Evolutionary conservation across 768 basidiomycete genomes (phyloP), one percentile per base, ranked within the genome.

Genomic region (Trametes coccinea): DNA sequence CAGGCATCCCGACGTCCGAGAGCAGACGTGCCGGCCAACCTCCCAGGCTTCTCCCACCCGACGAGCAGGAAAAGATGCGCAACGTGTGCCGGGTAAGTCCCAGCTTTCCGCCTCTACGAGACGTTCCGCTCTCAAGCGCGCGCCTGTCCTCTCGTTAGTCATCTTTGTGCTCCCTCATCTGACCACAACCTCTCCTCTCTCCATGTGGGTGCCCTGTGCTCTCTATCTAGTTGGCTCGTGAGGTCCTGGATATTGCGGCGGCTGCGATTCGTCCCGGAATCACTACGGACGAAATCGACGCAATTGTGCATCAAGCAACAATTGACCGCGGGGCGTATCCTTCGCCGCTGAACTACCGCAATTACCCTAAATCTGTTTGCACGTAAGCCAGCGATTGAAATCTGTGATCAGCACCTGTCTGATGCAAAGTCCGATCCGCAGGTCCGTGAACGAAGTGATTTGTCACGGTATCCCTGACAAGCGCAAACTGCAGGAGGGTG

Each of bases 401-500:
- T 41, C n/a, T 34, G 13, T 13, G 39, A 39, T 39, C 4, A 7
- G 22, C 41, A 40, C 31, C 34, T 39, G 22, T 31, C 47, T 29
- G 11, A 47, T 43, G 17, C 22, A 54, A 46, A 30, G 10, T n/a
- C 29, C 31, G 40, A 31, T 56, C 48, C 31, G 47, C 66, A 92
- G 92, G 22, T 95, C 93, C 44, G 76, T 98, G 27, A 99, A 99
- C 73, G 96, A 98, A 75, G 90, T 84, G 53, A 95, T 99, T 68
- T 98, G 97, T 74, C 97, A 99, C 73, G 97, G 96, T 59, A 95
- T 96, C 63, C 95, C 95, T 40, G 93, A 96, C 77, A 81, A 89
- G 70, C 78, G 91, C 63, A 88, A 86, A 69, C 74, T 95, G 65
- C 82, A 82, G 68, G 93, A 98, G 66, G 97, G 97, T 16, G 97